These are phyloP conservation scores for Pythium oligandrum DNA, from an alignment of 352 stramenopile species.

Conservation along the genomic window DNA sequence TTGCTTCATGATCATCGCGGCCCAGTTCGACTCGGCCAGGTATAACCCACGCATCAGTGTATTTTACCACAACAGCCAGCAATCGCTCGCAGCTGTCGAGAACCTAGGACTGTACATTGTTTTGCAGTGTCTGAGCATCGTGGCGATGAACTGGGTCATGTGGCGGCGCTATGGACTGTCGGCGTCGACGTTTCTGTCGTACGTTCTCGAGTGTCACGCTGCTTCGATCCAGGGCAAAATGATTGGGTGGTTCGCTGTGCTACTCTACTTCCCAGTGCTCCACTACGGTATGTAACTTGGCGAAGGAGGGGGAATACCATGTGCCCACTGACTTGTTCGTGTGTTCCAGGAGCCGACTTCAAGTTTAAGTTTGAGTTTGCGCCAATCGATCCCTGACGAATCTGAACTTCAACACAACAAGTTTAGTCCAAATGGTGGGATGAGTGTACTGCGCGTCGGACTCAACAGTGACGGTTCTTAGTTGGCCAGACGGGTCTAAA, in stretches of 20 bases:
- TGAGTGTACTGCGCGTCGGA: no score
- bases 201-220: slow-evolving; percentile 7
- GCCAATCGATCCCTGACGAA: no score
- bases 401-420: no score
- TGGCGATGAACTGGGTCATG: slow-evolving; percentile 12
- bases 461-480: no score
- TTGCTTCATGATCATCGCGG: background rate
- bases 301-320: slow-evolving; percentile 4
- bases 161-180: slow-evolving; percentile 9
- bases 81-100: background rate
- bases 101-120: background rate
- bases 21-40: background rate
- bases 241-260: slow-evolving; percentile 4
- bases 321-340: slow-evolving; percentile 6
- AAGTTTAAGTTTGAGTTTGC: slow-evolving; percentile 2
- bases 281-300: slow-evolving; percentile 3
- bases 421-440: no score
- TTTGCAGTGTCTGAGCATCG: slow-evolving; percentile 1
- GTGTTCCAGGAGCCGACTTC: slow-evolving; percentile 4
- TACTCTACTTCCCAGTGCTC: slow-evolving; percentile 7
- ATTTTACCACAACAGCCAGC: background rate
- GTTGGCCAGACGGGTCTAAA: no score
- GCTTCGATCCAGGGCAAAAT: slow-evolving; percentile 9
- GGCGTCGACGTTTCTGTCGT: slow-evolving; percentile 1
- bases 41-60: slow-evolving; percentile 1